Base-by-base conservation (phyloP, 192 early-diverging fungal species). In the Phlyctochytrium planicorne region DNA sequence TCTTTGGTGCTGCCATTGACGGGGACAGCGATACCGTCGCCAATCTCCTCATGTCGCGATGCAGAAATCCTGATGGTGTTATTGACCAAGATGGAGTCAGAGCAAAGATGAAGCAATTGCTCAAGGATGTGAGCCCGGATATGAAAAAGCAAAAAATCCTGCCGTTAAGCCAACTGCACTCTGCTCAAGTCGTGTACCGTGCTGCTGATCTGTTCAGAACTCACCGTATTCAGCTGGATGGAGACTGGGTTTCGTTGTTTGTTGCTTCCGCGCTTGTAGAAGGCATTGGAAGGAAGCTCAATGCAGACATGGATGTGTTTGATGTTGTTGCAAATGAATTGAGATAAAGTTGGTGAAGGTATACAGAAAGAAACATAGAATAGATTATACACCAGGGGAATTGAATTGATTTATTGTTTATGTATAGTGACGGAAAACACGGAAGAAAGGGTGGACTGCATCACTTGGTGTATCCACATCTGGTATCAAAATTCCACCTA, bases 151-250 rank as follows among this genome's bases (percentile, higher is more conserved):
- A 84, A 6, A 82, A 83, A 24, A 88, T 88, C 17, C 78, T 95
- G 67, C 84, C 90, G 52, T 78, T 98, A 34, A 88, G 87, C 20
- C 87, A 88, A 47, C 82, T 98, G 34, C 88, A 87, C 30, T 91
- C 95, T 62, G 85, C 84, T 0, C 88, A 92, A 68, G 80, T 98
- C 23, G 80, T 98, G 20, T 63, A 71, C 2, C 84, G 82, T 3
- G 94, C 94, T 2, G 90, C 94, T 83, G 65, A 77, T 30, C 91
- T 92, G 83, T 95, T 98, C 2, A 83, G 95, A n/a, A 78, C 78
- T 2, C 94, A 98, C 75, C 93, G 93, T 65, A 94, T 98, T 0
- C 88, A 91, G 59, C 81, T 98, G 59, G 97, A 96, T 69, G 93
- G 94, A 0, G 95, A 96, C 66, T 98, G 96, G 78, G 89, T 91